These are phyloP conservation scores for Vanrija humicola DNA, from an alignment of 1,284 basidiomycete species.

Conservation along the genomic window DNA sequence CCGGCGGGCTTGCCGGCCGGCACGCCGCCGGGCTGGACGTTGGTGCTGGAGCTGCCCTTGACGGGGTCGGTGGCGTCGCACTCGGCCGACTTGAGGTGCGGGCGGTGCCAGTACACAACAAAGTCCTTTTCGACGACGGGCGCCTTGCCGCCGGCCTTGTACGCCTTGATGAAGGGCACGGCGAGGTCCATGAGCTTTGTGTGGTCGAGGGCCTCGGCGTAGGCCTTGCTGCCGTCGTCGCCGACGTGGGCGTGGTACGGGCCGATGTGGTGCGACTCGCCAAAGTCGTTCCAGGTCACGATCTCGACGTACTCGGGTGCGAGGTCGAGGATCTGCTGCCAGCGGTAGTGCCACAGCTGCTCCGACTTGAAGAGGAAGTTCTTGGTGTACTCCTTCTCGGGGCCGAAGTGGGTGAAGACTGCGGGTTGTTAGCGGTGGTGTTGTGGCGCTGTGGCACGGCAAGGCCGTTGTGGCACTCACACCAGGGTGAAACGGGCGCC, in stretches of 20 bases:
- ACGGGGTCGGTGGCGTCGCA: slow-evolving; percentile 43
- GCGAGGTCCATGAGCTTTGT: slow-evolving; percentile 44
- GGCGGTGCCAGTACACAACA: slow-evolving; percentile 47
- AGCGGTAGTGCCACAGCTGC: slow-evolving; percentile 44
- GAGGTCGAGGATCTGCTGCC: slow-evolving; percentile 44
- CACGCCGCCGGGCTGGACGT: no score
- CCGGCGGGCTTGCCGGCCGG: slow-evolving; percentile 1
- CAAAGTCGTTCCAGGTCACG: slow-evolving; percentile 50
- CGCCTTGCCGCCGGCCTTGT: slow-evolving; percentile 31
- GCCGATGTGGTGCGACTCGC: slow-evolving; percentile 47
- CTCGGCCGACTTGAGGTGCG: slow-evolving; percentile 38
- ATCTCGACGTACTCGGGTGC: slow-evolving; percentile 42
- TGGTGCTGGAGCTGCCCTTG: slow-evolving; percentile 23
- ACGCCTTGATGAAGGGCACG: slow-evolving; percentile 47
- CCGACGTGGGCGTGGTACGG: slow-evolving; percentile 35
- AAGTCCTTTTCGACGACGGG: slow-evolving; percentile 39
- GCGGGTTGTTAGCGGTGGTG: background rate
- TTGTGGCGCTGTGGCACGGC: background rate
- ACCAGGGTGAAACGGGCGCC: slow-evolving; percentile 47
- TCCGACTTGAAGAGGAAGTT: slow-evolving; percentile 49
- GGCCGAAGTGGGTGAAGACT: slow-evolving; percentile 48
- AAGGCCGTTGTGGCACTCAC: slow-evolving; percentile 18
- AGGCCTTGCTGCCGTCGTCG: slow-evolving; percentile 39
- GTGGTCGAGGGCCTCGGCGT: slow-evolving; percentile 43
- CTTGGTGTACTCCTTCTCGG: slow-evolving; percentile 44